Evolutionary conservation across 1,139 yeast genomes (phyloP).

Genomic region (Sugiyamaella grinbergsii): DNA sequence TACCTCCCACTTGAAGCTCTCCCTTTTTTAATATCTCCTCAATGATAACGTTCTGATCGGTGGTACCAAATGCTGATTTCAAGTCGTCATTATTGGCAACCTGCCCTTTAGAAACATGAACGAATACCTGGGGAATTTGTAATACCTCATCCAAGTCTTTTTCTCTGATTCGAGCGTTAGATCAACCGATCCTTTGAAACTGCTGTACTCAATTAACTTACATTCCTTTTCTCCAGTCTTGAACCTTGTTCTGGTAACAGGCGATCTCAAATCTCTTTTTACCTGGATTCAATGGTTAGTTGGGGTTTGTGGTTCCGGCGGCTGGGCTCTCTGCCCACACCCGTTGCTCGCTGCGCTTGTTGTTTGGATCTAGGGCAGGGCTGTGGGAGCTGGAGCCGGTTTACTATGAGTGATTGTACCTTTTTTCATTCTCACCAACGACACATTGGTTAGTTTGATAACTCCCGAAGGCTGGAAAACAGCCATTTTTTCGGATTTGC

Average conservation of each 20-base stretch:
- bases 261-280: slow-evolving; percentile 93
- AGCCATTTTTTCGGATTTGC: slow-evolving; percentile 47
- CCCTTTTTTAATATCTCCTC: slow-evolving; percentile 84
- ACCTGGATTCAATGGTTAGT: slow-evolving; percentile 27
- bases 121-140: slow-evolving; percentile 92
- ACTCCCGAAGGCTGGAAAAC: slow-evolving; percentile 75
- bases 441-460: slow-evolving; percentile 88
- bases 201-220: too few relatives aligned
- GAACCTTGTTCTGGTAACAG: slow-evolving; percentile 95
- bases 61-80: slow-evolving; percentile 69
- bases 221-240: slow-evolving; percentile 86
- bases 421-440: slow-evolving; percentile 85
- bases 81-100: slow-evolving; percentile 90
- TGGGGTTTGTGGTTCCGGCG: not conserved
- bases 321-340: slow-evolving; percentile 20
- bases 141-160: slow-evolving; percentile 93
- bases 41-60: slow-evolving; percentile 72
- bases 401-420: too few relatives aligned
- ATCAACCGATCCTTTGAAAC: not conserved
- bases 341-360: not conserved
- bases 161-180: slow-evolving; percentile 49
- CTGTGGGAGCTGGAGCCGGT: too few relatives aligned
- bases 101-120: slow-evolving; percentile 91
- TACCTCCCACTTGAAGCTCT: slow-evolving; percentile 91
- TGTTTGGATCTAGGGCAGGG: not conserved